Percentiles rank a stretch among this genome's conserved stretches.
Evolutionary conservation across 2,329 filamentous ascomycete genomes (phyloP).

Genomic region (Aspergillus thermomutatus): DNA sequence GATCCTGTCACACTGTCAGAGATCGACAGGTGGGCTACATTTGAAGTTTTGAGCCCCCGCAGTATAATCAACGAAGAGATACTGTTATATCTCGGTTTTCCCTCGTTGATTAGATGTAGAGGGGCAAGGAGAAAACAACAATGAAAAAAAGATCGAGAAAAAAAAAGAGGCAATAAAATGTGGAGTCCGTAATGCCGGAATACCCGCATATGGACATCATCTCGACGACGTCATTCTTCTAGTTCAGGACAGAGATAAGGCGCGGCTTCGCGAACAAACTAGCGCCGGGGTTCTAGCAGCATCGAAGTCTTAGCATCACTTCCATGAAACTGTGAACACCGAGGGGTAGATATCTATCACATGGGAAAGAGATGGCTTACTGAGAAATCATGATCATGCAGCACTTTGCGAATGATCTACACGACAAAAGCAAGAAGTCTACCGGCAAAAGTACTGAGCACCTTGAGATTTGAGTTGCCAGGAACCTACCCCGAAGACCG

Average conservation of each 20-base stretch:
- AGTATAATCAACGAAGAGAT: background rate
- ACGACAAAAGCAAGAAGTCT: background rate
- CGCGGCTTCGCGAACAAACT: background rate
- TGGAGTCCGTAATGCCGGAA: background rate
- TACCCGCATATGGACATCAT: conserved; percentile 3
- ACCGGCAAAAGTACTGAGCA: background rate
- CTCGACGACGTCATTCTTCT: background rate
- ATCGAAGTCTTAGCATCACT: background rate
- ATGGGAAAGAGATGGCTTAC: background rate
- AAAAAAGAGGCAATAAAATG: background rate
- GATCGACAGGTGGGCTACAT: background rate
- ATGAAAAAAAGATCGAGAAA: background rate
- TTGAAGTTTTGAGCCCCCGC: background rate
- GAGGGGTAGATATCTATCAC: background rate
- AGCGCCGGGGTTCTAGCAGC: background rate
- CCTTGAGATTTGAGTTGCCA: background rate
- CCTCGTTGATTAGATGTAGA: background rate
- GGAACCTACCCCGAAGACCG: background rate
- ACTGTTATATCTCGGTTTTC: background rate
- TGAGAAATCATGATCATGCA: background rate
- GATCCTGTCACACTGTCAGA: background rate
- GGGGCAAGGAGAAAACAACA: background rate
- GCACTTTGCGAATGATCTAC: background rate
- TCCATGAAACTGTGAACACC: background rate
- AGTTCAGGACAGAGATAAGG: background rate